phyloP scores from a whole-genome alignment of 108 stramenopile species.

The Cyclotella distinguenda region DNA sequence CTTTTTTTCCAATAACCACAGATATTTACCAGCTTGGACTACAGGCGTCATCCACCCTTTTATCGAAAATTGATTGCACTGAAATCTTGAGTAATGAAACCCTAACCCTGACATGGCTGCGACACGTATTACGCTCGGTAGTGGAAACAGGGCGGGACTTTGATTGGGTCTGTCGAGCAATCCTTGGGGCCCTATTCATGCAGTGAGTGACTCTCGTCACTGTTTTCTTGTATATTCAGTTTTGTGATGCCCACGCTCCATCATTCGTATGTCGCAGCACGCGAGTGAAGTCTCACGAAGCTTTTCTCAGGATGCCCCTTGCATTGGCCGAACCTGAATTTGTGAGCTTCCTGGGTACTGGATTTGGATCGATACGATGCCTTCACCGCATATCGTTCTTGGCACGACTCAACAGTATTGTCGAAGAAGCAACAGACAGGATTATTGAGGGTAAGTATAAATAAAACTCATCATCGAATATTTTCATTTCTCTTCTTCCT shows the following conservation, averaged over 20 bases:
- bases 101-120: conserved; percentile 25
- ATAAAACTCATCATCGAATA: neutral
- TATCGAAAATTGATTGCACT: conserved; percentile 41
- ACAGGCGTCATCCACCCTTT: conserved; percentile 63
- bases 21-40: conserved; percentile 73
- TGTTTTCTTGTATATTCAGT: neutral
- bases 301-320: conserved; percentile 63
- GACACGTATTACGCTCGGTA: conserved; percentile 50
- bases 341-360: conserved; percentile 57
- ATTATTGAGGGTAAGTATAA: conserved; percentile 43
- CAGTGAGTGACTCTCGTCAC: conserved; percentile 26
- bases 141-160: conserved; percentile 45
- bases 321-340: conserved; percentile 65
- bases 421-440: conserved; percentile 60
- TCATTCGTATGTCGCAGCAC: conserved; percentile 9
- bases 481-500: neutral
- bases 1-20: neutral
- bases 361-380: conserved; percentile 60
- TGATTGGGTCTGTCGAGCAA: conserved; percentile 64
- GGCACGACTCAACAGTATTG: conserved; percentile 58
- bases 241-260: neutral
- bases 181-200: conserved; percentile 52
- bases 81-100: conserved; percentile 28
- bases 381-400: conserved; percentile 70
- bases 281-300: conserved; percentile 54